These are phyloP conservation scores for Leccinum uliginosum DNA, from an alignment of 768 basidiomycete species.

Conservation along the genomic window DNA sequence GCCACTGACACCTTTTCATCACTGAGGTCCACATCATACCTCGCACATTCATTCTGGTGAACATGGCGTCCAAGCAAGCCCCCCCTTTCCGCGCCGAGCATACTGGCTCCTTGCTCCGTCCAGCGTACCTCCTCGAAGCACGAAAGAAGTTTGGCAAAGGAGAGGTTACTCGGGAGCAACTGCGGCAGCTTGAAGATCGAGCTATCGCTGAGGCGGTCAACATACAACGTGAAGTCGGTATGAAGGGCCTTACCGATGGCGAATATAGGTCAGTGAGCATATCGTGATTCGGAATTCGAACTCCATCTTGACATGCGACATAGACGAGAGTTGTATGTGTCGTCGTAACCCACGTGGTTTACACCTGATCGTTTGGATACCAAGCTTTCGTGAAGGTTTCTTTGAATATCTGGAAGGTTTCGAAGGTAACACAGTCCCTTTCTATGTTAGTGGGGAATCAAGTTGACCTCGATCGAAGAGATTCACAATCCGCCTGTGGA, in stretches of 20 bases:
- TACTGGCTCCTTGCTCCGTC: conserved; percentile 42
- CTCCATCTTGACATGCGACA: not conserved
- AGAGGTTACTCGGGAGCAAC: conserved; percentile 32
- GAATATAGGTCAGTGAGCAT: not conserved
- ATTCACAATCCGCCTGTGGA: conserved; percentile 19
- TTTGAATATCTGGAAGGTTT: conserved; percentile 26
- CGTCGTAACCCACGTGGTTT: not conserved
- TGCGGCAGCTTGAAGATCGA: conserved; percentile 35
- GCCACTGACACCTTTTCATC: too few species aligned
- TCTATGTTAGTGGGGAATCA: not conserved
- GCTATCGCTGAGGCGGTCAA: conserved; percentile 34
- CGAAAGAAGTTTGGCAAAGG: conserved; percentile 33
- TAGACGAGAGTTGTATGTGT: conserved; percentile 24
- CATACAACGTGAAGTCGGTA: conserved; percentile 24
- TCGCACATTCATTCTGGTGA: not conserved
- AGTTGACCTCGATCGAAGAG: conserved; percentile 13
- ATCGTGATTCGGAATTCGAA: not conserved
- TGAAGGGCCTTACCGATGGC: not conserved
- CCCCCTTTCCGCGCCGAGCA: conserved; percentile 46
- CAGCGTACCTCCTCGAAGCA: conserved; percentile 35
- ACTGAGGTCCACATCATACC: too few species aligned
- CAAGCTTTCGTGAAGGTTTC: conserved; percentile 27
- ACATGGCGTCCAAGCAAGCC: conserved; percentile 19
- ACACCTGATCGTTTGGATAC: not conserved
- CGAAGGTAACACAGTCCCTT: conserved; percentile 14